Evolutionary conservation across 495 filamentous ascomycete genomes (phyloP).

Genomic region (Viridothelium virens): DNA sequence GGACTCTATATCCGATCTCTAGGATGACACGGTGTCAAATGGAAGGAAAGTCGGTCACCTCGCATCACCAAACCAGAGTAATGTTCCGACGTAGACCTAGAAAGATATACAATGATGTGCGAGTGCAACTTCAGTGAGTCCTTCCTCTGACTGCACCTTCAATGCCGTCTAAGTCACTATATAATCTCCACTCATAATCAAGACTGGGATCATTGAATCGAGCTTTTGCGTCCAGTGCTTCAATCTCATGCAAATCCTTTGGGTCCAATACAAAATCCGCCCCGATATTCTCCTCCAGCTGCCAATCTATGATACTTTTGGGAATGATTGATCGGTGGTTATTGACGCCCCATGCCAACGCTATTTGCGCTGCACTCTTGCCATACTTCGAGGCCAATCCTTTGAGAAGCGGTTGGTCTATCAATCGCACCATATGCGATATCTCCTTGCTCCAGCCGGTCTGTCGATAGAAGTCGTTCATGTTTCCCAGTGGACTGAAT

Average conservation of each 20-base stretch:
- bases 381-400: constrained; percentile 11
- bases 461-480: constrained; percentile 19
- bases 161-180: constrained; percentile 16
- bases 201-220: constrained; percentile 48
- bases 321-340: constrained; percentile 17
- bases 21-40: not conserved
- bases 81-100: not conserved
- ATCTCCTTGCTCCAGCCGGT: constrained; percentile 16
- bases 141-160: constrained; percentile 10
- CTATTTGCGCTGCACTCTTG: constrained; percentile 15
- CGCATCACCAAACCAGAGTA: not conserved
- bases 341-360: constrained; percentile 16
- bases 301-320: constrained; percentile 19
- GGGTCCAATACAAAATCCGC: constrained; percentile 45
- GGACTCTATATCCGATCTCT: not conserved
- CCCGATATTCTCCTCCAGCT: constrained; percentile 45
- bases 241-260: constrained; percentile 44
- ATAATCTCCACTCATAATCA: constrained; percentile 15
- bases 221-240: constrained; percentile 42
- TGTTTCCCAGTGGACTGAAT: constrained; percentile 17
- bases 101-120: not conserved
- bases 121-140: constrained; percentile 11
- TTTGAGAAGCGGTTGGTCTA: constrained; percentile 14
- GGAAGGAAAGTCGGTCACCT: not conserved
- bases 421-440: constrained; percentile 16